phyloP scores from a whole-genome alignment of 371 early-diverging fungal species.

The Mortierella sp. region DNA sequence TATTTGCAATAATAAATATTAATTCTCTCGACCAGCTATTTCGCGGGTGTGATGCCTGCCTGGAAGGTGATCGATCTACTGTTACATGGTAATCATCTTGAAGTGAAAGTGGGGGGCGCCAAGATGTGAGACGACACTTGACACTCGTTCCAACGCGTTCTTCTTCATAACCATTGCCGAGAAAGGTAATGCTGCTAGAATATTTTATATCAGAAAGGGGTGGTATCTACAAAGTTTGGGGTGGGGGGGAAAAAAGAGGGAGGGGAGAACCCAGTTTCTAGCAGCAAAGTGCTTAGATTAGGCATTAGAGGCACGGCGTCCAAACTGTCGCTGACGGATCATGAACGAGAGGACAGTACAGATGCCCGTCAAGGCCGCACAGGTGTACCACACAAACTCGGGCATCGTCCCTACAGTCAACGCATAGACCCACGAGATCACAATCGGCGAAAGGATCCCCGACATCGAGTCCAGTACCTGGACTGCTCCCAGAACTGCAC shows the following conservation, averaged over 20 bases:
- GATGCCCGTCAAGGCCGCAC: conserved; percentile 31
- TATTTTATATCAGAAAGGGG: background rate
- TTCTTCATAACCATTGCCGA: too few relatives aligned
- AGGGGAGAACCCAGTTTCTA: background rate
- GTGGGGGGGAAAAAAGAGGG: background rate
- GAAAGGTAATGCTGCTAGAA: background rate
- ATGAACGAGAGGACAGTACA: conserved; percentile 42
- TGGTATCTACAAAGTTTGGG: background rate
- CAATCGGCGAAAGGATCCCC: conserved; percentile 51
- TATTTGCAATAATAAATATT: background rate
- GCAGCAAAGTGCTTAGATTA: background rate
- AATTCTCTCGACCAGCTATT: too few relatives aligned
- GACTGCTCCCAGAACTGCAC: conserved; percentile 65
- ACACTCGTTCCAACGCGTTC: too few relatives aligned
- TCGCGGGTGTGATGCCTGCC: too few relatives aligned
- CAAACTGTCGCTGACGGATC: conserved; percentile 37
- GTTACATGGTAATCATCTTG: too few relatives aligned
- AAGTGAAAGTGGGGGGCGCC: too few relatives aligned
- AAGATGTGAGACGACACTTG: too few relatives aligned
- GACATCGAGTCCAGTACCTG: conserved; percentile 67
- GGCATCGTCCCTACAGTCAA: conserved; percentile 62
- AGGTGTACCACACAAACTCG: conserved; percentile 58
- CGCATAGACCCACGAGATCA: conserved; percentile 60
- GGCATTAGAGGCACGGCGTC: background rate
- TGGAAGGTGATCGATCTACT: too few relatives aligned